Evolutionary conservation across 768 basidiomycete species (phyloP), one percentile per base, ranked within the genome.

Genomic region (Amanita phalloides): DNA sequence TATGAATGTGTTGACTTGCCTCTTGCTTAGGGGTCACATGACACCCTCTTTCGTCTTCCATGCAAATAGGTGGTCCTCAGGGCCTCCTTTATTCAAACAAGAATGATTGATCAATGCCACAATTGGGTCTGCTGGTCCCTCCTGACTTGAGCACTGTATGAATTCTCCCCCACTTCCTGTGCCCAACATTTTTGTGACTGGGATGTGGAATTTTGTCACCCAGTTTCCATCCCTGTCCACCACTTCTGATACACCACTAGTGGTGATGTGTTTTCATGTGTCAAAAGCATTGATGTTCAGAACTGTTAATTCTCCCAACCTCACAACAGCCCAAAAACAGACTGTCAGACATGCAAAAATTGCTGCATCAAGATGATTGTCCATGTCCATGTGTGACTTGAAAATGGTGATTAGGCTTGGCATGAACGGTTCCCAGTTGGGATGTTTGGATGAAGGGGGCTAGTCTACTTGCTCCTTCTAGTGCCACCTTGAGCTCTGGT

Each of bases 131-230:
- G 23, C 23, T 25, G 23, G 23, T 25, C 23, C 23, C 4, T 25
- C 23, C 4, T 25, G 23, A 25, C 23, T 25, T 25, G 23, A 25
- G 23, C 23, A 25, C 4, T 25, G 23, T 25, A 25, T 25, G 4
- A 25, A 25, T 25, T 25, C 23, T 4, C 23, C 4, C 2, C 23
- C 4, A 4, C 4, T 25, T 25, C 4, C 23, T 25, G 23, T 4
- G 4, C 23, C 23, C 4, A 4, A 25, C 23, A 25, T 25, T 25
- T 25, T 25, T 1, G 45, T 57, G 17, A 35, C 21, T 5, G 51
- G 60, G 10, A 60, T 36, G n/a, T 10, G 45, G 45, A 58, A 39
- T 23, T 45, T 54, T 11, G 17, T 53, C 3, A 45, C 43, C 9
- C 8, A 5, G 4, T 45, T 45, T 3, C 43, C 43, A 2, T 45